A percentile compares a stretch with the other conserved stretches of the same genome.
Evolutionary conservation across 441 rosid species (phyloP).

Genomic region (Gossypium schwendimanii): DNA sequence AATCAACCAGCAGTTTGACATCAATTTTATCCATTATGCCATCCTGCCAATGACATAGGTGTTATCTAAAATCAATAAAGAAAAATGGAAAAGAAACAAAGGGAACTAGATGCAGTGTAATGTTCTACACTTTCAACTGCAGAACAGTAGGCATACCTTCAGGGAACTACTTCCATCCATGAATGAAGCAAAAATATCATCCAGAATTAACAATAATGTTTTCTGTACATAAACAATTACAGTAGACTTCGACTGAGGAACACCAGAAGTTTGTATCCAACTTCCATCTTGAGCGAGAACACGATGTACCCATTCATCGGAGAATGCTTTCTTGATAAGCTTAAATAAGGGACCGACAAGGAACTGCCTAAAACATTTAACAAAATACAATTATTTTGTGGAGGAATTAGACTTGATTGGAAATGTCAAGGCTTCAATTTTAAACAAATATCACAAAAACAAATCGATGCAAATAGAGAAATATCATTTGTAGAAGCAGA

Average conservation of each 20-base stretch:
- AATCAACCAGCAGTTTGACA: constrained; percentile 55
- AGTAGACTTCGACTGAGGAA: constrained; percentile 29
- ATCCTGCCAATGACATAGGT: constrained; percentile 39
- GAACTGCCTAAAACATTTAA: constrained; percentile 46
- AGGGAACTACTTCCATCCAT: constrained; percentile 20
- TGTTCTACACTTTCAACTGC: constrained; percentile 8
- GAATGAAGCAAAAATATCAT: constrained; percentile 55
- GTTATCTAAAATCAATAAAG: constrained; percentile 11
- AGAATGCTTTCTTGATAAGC: constrained; percentile 56
- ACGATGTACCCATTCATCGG: constrained; percentile 39
- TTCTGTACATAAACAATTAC: constrained; percentile 50
- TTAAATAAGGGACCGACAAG: constrained; percentile 73
- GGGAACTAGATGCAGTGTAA: not conserved
- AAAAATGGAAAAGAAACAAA: constrained; percentile 6
- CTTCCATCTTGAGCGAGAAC: constrained; percentile 28
- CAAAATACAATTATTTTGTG: constrained; percentile 8
- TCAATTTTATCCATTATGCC: constrained; percentile 41
- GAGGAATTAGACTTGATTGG: not conserved
- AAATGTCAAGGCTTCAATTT: not conserved
- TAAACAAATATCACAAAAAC: not conserved
- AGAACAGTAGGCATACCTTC: constrained; percentile 44
- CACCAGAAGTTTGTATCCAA: constrained; percentile 34
- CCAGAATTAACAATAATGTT: constrained; percentile 59
- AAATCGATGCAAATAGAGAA: not conserved
- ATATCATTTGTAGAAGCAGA: constrained; percentile 23